Percentiles rank a stretch among this genome's conserved stretches.
These are phyloP conservation scores for Centrapalus pauciflorus DNA, from an alignment of 129 eudicot genomes.

Conservation along the genomic window DNA sequence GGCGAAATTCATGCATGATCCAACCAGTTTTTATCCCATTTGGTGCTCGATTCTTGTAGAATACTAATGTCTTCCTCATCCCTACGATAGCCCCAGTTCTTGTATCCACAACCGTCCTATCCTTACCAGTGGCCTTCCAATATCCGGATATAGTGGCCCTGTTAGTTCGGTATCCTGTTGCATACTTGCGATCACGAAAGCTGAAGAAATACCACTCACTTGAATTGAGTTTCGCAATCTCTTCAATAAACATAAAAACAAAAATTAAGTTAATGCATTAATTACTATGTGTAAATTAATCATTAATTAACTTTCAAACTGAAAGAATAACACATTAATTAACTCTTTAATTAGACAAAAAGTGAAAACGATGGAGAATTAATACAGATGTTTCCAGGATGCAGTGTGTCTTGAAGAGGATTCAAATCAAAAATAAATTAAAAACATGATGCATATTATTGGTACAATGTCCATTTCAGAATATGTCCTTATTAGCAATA, in stretches of 20 bases:
- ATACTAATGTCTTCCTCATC: conserved; percentile 92
- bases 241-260: conserved; percentile 25
- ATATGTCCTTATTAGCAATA: conserved; percentile 26
- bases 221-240: conserved; percentile 82
- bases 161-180: conserved; percentile 83
- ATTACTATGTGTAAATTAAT: neutral
- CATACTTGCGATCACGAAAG: conserved; percentile 90
- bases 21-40: conserved; percentile 88
- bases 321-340: neutral
- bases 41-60: conserved; percentile 86
- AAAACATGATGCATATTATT: conserved; percentile 15
- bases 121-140: conserved; percentile 98
- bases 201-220: conserved; percentile 97
- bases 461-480: conserved; percentile 37
- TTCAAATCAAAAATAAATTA: conserved; percentile 21
- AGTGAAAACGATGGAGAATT: conserved; percentile 1
- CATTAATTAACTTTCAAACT: neutral
- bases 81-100: conserved; percentile 43
- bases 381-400: conserved; percentile 1
- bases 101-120: conserved; percentile 60
- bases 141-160: conserved; percentile 80
- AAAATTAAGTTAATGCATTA: neutral
- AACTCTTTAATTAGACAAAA: conserved; percentile 4
- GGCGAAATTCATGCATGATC: conserved; percentile 98
- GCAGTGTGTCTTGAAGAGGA: conserved; percentile 8